A percentile compares a stretch with the other conserved stretches of the same genome.
Evolutionary conservation across 371 early-diverging fungal species (phyloP).

Genomic region (Mucor indicus): DNA sequence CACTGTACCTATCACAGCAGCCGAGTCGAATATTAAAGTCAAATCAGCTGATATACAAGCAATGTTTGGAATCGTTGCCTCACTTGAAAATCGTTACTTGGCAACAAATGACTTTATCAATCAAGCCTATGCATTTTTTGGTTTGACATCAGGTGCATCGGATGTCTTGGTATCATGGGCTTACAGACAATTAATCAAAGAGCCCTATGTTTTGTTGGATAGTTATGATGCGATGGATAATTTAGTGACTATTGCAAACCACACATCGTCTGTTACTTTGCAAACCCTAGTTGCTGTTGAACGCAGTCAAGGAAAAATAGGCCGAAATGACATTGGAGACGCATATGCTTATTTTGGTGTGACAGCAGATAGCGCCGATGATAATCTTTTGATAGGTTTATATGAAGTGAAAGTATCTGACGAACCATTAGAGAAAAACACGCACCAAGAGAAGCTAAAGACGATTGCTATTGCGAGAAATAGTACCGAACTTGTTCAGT

Average conservation of each 20-base stretch:
- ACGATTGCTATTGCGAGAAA: constrained; percentile 31
- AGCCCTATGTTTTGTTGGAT: constrained; percentile 22
- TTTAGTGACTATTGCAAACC: constrained; percentile 36
- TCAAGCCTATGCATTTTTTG: constrained; percentile 34
- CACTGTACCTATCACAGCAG: constrained; percentile 3
- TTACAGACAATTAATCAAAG: constrained; percentile 35
- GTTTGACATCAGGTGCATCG: constrained; percentile 43
- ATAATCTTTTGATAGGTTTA: constrained; percentile 28
- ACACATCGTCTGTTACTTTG: constrained; percentile 32
- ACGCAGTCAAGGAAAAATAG: constrained; percentile 45
- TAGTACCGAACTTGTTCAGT: constrained; percentile 21
- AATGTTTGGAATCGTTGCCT: constrained; percentile 7
- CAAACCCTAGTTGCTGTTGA: constrained; percentile 43
- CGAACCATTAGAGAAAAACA: constrained; percentile 25
- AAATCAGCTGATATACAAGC: constrained; percentile 12
- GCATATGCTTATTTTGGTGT: constrained; percentile 57
- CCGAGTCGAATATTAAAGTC: constrained; percentile 4
- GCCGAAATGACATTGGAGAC: constrained; percentile 39
- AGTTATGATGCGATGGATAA: constrained; percentile 35
- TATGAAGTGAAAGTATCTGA: constrained; percentile 32
- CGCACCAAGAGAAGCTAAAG: constrained; percentile 27
- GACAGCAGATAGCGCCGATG: constrained; percentile 23
- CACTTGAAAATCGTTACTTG: constrained; percentile 12
- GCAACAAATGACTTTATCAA: constrained; percentile 17
- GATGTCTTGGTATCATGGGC: constrained; percentile 51